Percentiles rank a stretch among this genome's conserved stretches.
Conservation (phyloP, 257 asterid species). For the Ballota nigra region DNA sequence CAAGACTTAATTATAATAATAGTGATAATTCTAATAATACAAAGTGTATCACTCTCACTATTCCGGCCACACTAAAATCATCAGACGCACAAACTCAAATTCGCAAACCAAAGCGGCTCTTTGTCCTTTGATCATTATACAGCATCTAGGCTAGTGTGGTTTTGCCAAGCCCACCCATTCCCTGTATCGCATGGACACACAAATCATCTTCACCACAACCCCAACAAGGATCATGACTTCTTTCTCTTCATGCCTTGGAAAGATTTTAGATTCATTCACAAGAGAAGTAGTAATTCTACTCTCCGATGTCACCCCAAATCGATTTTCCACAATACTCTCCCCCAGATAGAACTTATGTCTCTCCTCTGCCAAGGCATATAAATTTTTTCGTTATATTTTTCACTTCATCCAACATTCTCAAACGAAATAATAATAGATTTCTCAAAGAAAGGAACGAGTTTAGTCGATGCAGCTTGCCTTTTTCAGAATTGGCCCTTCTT, state of each 20-base stretch:
- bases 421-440: constrained; percentile 14
- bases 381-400: not conserved
- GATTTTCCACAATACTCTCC: constrained; percentile 19
- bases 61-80: no score
- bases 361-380: constrained; percentile 24
- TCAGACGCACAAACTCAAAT: no score
- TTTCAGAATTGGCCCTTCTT: constrained; percentile 7
- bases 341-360: constrained; percentile 19
- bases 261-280: not conserved
- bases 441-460: not conserved
- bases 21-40: no score
- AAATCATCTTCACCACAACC: not conserved
- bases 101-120: no score
- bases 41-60: no score
- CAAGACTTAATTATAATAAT: no score
- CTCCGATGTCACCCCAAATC: not conserved
- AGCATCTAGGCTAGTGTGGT: no score
- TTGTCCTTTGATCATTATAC: no score
- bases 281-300: constrained; percentile 17
- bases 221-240: constrained; percentile 13
- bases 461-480: constrained; percentile 5
- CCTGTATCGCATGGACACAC: no score
- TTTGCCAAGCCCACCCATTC: no score
- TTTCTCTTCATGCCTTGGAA: constrained; percentile 31
- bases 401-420: constrained; percentile 9